phyloP scores from a whole-genome alignment of 140 eudicot species.

The Senecio squalidus region DNA sequence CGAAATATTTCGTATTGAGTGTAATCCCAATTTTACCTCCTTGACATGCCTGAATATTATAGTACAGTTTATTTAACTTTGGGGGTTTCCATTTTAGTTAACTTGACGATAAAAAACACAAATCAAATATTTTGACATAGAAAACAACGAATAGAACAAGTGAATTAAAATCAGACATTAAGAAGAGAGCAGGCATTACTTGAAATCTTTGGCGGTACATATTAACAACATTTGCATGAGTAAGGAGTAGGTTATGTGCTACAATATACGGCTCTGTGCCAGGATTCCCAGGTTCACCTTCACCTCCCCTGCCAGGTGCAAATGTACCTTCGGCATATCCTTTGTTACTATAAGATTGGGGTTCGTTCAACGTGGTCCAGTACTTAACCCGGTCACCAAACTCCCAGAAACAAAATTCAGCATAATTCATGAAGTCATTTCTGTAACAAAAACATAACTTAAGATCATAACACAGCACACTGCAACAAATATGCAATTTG shows the following conservation, averaged over 20 bases:
- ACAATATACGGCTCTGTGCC: constrained; percentile 38
- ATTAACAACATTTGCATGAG: constrained; percentile 27
- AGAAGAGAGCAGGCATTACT: constrained; percentile 11
- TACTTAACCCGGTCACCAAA: constrained; percentile 47
- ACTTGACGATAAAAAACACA: too few relatives aligned
- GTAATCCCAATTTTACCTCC: constrained; percentile 28
- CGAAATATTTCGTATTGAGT: constrained; percentile 12
- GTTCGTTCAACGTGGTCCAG: constrained; percentile 43
- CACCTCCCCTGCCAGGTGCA: constrained; percentile 36
- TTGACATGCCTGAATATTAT: constrained; percentile 21
- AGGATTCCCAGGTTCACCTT: constrained; percentile 21
- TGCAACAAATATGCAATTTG: not conserved
- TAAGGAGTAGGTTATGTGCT: constrained; percentile 29
- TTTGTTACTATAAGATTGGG: constrained; percentile 6
- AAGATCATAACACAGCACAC: not conserved
- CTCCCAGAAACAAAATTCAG: constrained; percentile 38
- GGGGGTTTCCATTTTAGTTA: too few relatives aligned
- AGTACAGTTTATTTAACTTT: not conserved
- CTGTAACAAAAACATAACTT: constrained; percentile 9
- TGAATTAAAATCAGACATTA: not conserved
- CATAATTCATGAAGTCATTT: constrained; percentile 26
- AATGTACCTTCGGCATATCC: constrained; percentile 26
- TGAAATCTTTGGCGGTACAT: constrained; percentile 24
- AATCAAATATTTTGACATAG: not conserved
- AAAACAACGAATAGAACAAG: not conserved